Evolutionary conservation across 176 grass and related monocot genomes (phyloP).

Genomic region (Oryza glumipatula): DNA sequence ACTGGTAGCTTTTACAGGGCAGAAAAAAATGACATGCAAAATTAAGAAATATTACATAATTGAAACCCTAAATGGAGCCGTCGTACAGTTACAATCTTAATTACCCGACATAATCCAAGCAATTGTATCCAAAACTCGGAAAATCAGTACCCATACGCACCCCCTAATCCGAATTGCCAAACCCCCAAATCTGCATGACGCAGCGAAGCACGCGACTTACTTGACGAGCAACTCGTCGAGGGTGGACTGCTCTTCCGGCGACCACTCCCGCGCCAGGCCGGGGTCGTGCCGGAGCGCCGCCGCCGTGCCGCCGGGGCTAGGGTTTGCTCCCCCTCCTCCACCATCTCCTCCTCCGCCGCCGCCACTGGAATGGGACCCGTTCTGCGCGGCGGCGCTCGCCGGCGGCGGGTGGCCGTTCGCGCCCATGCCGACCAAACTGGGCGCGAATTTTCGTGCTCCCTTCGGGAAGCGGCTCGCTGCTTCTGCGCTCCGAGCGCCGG

Average conservation of each 20-base stretch:
- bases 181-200: constrained; percentile 26
- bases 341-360: constrained; percentile 41
- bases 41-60: background rate
- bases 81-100: background rate
- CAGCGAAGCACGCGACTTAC: constrained; percentile 50
- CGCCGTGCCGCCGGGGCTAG: constrained; percentile 60
- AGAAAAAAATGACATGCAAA: constrained; percentile 15
- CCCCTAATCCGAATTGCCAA: constrained; percentile 5
- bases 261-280: constrained; percentile 79
- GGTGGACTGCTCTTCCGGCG: constrained; percentile 71
- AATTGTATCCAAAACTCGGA: constrained; percentile 16
- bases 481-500: constrained; percentile 3
- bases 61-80: background rate
- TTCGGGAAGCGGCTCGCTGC: constrained; percentile 40
- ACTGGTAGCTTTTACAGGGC: background rate
- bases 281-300: constrained; percentile 77
- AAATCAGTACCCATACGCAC: background rate
- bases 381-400: constrained; percentile 44
- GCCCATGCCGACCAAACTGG: constrained; percentile 56
- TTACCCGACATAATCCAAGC: constrained; percentile 23
- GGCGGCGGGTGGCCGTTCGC: constrained; percentile 75
- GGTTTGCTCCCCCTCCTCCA: constrained; percentile 53
- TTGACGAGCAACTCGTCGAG: constrained; percentile 73
- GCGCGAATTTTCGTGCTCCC: constrained; percentile 26
- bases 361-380: constrained; percentile 44